Percentiles rank a stretch among this genome's conserved stretches.
Conservation (phyloP, 2,329 filamentous ascomycete genomes). For the Pestalotiopsis sp. region DNA sequence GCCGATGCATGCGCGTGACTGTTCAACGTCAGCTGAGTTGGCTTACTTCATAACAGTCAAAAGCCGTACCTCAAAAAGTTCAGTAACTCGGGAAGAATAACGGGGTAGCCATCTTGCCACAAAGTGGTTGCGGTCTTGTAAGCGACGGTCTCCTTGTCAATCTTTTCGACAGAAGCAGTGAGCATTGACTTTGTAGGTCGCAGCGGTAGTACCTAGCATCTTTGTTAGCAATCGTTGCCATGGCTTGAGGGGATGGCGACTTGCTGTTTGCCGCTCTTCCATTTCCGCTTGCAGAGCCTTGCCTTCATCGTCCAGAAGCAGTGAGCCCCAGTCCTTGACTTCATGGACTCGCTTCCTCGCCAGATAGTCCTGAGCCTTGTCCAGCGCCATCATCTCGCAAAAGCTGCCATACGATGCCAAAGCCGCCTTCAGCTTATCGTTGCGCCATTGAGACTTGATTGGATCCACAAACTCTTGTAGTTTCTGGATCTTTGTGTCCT, state of each 20-base stretch:
- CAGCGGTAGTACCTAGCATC: slow-evolving; percentile 64
- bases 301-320: slow-evolving; percentile 78
- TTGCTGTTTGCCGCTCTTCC: slow-evolving; percentile 69
- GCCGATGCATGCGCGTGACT: slow-evolving; percentile 91
- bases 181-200: slow-evolving; percentile 89
- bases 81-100: slow-evolving; percentile 83
- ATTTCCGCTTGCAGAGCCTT: slow-evolving; percentile 78
- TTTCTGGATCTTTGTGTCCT: slow-evolving; percentile 69
- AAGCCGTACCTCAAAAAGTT: slow-evolving; percentile 71
- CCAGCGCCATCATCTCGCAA: slow-evolving; percentile 77
- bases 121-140: slow-evolving; percentile 77
- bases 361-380: slow-evolving; percentile 81
- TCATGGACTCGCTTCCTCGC: slow-evolving; percentile 72
- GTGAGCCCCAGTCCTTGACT: slow-evolving; percentile 80
- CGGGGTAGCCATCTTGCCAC: slow-evolving; percentile 84
- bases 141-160: slow-evolving; percentile 72
- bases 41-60: not conserved
- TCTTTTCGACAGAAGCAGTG: slow-evolving; percentile 88
- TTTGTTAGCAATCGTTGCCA: not conserved
- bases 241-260: not conserved
- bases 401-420: slow-evolving; percentile 80
- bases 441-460: slow-evolving; percentile 79
- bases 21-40: not conserved
- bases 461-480: slow-evolving; percentile 81
- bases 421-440: slow-evolving; percentile 66